phyloP scores from a whole-genome alignment of 768 basidiomycete species.

The Mycena belliarum region DNA sequence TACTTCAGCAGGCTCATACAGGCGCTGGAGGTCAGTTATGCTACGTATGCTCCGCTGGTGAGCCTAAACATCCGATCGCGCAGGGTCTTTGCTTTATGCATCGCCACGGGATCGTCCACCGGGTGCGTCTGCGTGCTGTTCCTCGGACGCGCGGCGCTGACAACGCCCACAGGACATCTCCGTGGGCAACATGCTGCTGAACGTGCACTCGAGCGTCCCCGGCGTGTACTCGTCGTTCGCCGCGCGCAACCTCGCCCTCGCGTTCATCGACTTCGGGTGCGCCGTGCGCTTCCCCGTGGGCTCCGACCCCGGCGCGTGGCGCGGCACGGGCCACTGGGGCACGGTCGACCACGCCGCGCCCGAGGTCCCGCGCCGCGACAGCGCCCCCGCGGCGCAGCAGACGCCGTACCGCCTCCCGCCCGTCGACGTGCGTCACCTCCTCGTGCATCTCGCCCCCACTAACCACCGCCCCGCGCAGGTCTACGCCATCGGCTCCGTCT shows the following conservation, averaged over 20 bases:
- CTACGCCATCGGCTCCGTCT: conserved; percentile 16
- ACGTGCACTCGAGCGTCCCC: conserved; percentile 10
- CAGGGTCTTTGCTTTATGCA: conserved; percentile 21
- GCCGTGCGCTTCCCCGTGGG: conserved; percentile 10
- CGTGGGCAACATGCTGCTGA: conserved; percentile 14
- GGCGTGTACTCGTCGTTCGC: conserved; percentile 17
- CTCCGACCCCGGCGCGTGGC: conserved; percentile 6
- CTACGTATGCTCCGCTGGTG: conserved; percentile 1
- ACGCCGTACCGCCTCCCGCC: conserved; percentile 14
- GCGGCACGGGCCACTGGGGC: conserved; percentile 18
- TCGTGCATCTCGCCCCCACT: not conserved
- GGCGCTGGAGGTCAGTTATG: conserved; percentile 14
- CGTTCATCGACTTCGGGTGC: conserved; percentile 19
- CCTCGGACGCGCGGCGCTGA: not conserved
- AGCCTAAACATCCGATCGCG: not conserved
- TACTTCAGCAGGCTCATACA: conserved; percentile 17
- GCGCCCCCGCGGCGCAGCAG: not conserved
- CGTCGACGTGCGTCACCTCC: conserved; percentile 14
- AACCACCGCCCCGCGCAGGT: not conserved
- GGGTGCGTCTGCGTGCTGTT: conserved; percentile 10
- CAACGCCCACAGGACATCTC: conserved; percentile 17
- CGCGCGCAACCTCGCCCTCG: conserved; percentile 8
- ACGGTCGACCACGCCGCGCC: conserved; percentile 18
- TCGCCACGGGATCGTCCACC: conserved; percentile 18
- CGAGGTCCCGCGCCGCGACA: conserved; percentile 11